Evolutionary conservation across 176 grass and related monocot genomes (phyloP), one percentile per base, ranked within the genome.

Genomic region (Alopecurus myosuroides): DNA sequence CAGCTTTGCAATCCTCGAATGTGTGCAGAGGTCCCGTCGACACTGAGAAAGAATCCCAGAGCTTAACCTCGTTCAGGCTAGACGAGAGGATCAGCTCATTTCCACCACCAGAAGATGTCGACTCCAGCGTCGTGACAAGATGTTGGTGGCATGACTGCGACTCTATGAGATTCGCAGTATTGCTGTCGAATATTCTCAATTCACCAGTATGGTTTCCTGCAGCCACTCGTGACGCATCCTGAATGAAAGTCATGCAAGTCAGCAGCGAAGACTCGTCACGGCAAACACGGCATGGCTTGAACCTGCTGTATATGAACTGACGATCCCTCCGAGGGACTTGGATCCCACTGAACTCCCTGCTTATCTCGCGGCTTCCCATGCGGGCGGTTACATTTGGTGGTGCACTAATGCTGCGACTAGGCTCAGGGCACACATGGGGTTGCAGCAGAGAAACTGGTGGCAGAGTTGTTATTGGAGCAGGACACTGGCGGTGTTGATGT

Each of bases 281-380:
- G 34, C 97, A 99, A 50, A 92, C 91, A 65, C 93, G 97, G 76
- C 87, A 99, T 22, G 85, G 91, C 86, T 91, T 99, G 84, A 94
- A 99, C 66, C 97, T 89, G 76, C 97, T 99, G 73, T 96, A 99
- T 81, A 99, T 94, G 88, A 94, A 95, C 85, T 99, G 97, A 4
- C 97, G 88, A 60, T 99, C 97, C 61, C 94, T 91, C 20, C 93
- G 93, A 84, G 91, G 85, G 48, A 87, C 56, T 73, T 96, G 89
- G 49, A 93, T 88, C 45, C 91, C 89, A 81, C 91, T 92, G 81
- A 95, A 99, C 68, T 91, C 84, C 77, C 94, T 94, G 35, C 71
- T 96, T 83, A 96, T 88, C 76, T 99, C 97, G 51, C 91, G 80
- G 66, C 81, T 92, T 36, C 86, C 86, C 89, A 96, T 87, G 52